Percentiles rank a stretch among this genome's conserved stretches.
Conservation (phyloP, 2,329 filamentous ascomycete genomes). For the Clarireedia homoeocarpa region DNA sequence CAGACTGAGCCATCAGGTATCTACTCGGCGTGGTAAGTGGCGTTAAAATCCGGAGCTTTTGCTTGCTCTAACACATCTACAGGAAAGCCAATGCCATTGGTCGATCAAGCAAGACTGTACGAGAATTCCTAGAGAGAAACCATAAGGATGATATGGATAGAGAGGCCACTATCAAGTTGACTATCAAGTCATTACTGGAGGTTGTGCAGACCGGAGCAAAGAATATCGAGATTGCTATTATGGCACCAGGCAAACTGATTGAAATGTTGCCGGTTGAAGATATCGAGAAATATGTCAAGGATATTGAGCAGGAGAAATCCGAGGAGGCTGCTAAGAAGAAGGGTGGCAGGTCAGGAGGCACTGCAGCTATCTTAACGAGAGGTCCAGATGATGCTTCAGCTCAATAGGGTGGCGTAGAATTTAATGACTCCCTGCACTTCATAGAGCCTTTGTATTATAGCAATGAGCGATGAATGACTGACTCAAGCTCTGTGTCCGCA, state of each 20-base stretch:
- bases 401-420: constrained; percentile 13
- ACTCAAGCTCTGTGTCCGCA: not conserved
- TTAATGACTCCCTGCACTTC: constrained; percentile 16
- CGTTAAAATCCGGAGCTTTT: constrained; percentile 21
- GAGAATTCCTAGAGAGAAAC: constrained; percentile 97
- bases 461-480: constrained; percentile 26
- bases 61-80: constrained; percentile 15
- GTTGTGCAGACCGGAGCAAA: constrained; percentile 98
- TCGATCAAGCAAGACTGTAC: constrained; percentile 95
- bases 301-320: constrained; percentile 98
- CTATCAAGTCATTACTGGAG: constrained; percentile 95
- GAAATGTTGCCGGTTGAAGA: constrained; percentile 94
- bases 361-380: constrained; percentile 65
- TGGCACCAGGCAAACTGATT: constrained; percentile 84
- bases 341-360: constrained; percentile 65
- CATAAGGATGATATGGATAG: constrained; percentile 98
- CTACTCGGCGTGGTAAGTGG: constrained; percentile 88
- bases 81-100: constrained; percentile 99
- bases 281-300: constrained; percentile 97
- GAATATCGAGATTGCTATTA: constrained; percentile 99
- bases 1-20: constrained; percentile 99
- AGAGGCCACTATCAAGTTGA: constrained; percentile 90
- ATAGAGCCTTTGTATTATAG: constrained; percentile 30
- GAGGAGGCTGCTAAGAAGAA: constrained; percentile 98
- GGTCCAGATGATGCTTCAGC: constrained; percentile 36